Percentiles rank a stretch among this genome's conserved stretches.
Conservation (phyloP, 306 rosid genomes). For the Castanospermum australe region DNA sequence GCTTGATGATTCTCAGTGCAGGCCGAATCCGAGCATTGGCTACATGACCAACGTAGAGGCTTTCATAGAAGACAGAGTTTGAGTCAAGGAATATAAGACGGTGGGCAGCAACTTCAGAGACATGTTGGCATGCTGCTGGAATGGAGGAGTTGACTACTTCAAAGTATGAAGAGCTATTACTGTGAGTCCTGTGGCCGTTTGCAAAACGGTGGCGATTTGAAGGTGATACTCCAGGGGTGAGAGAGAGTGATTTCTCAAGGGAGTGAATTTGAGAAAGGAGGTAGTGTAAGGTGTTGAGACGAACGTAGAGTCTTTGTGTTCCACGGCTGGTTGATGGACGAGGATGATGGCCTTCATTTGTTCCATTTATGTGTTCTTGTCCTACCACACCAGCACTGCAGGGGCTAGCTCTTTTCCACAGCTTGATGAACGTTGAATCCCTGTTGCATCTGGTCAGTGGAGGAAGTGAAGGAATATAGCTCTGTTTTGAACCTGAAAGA, state of each 20-base stretch:
- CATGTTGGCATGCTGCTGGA: conserved; percentile 64
- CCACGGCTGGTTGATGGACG: conserved; percentile 90
- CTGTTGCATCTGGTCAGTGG: conserved; percentile 84
- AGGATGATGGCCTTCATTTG: conserved; percentile 62
- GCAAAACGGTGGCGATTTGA: conserved; percentile 31
- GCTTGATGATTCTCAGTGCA: conserved; percentile 66
- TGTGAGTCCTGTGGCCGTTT: conserved; percentile 32
- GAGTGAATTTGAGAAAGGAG: conserved; percentile 58
- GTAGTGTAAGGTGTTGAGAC: conserved; percentile 82
- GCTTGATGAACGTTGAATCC: conserved; percentile 62
- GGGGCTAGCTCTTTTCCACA: conserved; percentile 77
- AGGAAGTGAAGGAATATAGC: conserved; percentile 80
- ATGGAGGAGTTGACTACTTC: conserved; percentile 46
- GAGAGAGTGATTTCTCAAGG: conserved; percentile 58
- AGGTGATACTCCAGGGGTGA: conserved; percentile 38
- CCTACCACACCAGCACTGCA: conserved; percentile 49
- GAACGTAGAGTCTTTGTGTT: conserved; percentile 87
- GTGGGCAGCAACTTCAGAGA: conserved; percentile 88
- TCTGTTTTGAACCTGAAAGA: conserved; percentile 78
- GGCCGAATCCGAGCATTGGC: conserved; percentile 73
- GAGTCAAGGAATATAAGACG: conserved; percentile 90
- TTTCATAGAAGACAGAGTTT: conserved; percentile 63
- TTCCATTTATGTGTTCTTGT: conserved; percentile 26
- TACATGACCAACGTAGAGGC: conserved; percentile 66
- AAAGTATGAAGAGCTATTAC: conserved; percentile 50